Evolutionary conservation across 129 eudicot species (phyloP).

Genomic region (Lactuca sativa): DNA sequence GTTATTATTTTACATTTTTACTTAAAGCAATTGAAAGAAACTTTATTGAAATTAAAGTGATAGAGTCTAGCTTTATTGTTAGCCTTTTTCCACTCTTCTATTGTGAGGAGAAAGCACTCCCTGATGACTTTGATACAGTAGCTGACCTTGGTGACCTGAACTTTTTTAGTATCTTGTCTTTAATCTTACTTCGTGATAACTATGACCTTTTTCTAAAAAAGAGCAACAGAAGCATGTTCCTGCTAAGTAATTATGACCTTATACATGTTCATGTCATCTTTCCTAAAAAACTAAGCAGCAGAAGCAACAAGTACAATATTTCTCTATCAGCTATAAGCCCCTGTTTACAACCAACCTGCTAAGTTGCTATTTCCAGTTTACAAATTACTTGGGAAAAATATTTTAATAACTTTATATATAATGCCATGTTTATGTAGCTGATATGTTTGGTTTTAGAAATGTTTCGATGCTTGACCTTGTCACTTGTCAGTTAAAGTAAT

Average conservation of each 20-base stretch:
- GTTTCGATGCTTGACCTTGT: neutral
- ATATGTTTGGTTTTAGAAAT: neutral
- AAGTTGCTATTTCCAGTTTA: neutral
- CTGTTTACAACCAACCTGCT: slow-evolving; percentile 19
- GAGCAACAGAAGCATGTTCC: no score
- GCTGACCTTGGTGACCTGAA: slow-evolving; percentile 48
- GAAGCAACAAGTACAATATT: no score
- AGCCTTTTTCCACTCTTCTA: slow-evolving; percentile 49
- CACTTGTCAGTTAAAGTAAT: slow-evolving; percentile 3
- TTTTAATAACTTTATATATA: neutral
- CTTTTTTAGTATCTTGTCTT: no score
- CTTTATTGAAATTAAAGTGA: neutral
- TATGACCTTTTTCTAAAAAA: no score
- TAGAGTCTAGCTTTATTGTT: slow-evolving; percentile 60
- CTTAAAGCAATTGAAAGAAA: neutral
- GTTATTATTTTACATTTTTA: no score
- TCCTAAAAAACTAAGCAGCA: no score
- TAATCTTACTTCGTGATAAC: slow-evolving; percentile 28
- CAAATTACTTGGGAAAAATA: neutral
- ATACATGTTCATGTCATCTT: slow-evolving; percentile 1
- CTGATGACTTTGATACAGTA: slow-evolving; percentile 38
- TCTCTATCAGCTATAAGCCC: no score
- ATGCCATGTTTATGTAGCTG: neutral
- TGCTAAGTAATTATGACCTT: no score
- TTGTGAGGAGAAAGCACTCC: slow-evolving; percentile 40